Base-by-base conservation (phyloP, 352 stramenopile genomes). In the Phytophthora vignae region DNA sequence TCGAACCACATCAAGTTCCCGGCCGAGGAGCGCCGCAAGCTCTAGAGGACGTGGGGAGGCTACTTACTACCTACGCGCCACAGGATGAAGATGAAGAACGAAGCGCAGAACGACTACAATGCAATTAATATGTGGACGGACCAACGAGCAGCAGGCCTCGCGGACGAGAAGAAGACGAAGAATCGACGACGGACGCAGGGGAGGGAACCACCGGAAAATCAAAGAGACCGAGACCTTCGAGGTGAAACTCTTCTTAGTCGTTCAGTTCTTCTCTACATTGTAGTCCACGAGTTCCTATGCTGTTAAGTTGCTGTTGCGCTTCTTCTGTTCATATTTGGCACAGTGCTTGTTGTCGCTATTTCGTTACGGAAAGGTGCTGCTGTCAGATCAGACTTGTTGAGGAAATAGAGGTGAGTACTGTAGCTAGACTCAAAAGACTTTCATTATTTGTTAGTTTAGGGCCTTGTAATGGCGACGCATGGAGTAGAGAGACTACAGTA, bases 1-100 rank as follows among this genome's bases (percentile, higher is more conserved):
- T 70, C 78, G 62, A 90, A 88, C 73, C 81, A 83, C 63, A 63
- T 90, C 76, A 93, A 90, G 75, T 96, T 81, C 76, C 88, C 87
- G 5, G 83, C 82, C 59, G 79, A 91, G 67, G 84, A 90, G 75
- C 84, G 83, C 49, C 86, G 86, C 79, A 85, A 85, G 70, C 66
- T 84, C 10, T 78, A 78, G 55, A 71, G 57, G 36, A 25, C 27
- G 27, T 7, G 4, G 27, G 6, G 27, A 31, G 27, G 27, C 27
- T 31, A 7, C 27, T 31, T 25, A 31, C 27, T 31, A 31, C 27
- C 4, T 31, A 31, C 27, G 27, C 3, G 36, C 11, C 36, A 42
- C 10, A 42, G 17, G 36, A 6, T 42, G 36, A 42, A 17, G 36
- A 42, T 4, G 14, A 42, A 17, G 36, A 11, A 40, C 7, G 10